Conservation (phyloP, 2,329 filamentous ascomycete species). For the Phaeomoniella chlamydospora region DNA sequence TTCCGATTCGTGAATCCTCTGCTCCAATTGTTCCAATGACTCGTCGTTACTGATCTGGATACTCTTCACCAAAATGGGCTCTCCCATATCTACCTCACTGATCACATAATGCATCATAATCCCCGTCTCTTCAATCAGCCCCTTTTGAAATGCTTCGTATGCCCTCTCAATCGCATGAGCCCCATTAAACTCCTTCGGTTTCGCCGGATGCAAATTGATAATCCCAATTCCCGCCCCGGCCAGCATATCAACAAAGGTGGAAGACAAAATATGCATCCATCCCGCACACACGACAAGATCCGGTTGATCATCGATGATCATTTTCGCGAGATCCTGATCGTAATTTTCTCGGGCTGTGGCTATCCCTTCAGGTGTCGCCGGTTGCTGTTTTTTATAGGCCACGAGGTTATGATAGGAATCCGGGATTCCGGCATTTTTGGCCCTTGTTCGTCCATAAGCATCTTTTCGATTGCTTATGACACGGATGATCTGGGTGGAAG, state of each 20-base stretch:
- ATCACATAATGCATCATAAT: conserved; percentile 86
- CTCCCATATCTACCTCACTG: conserved; percentile 63
- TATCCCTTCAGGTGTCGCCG: conserved; percentile 34
- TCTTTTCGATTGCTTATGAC: conserved; percentile 53
- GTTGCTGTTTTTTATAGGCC: conserved; percentile 56
- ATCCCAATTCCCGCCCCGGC: conserved; percentile 47
- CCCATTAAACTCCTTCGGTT: conserved; percentile 64
- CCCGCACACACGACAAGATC: conserved; percentile 70
- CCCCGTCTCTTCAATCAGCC: conserved; percentile 55
- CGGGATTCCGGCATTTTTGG: conserved; percentile 47
- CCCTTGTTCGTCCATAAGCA: conserved; percentile 50
- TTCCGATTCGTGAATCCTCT: conserved; percentile 62
- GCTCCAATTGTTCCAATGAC: conserved; percentile 49
- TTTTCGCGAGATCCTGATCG: conserved; percentile 57
- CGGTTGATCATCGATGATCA: conserved; percentile 51
- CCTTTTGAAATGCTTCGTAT: conserved; percentile 55
- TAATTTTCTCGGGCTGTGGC: conserved; percentile 48
- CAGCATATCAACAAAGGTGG: conserved; percentile 55
- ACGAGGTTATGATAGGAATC: conserved; percentile 72
- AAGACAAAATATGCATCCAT: conserved; percentile 73
- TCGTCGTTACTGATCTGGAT: conserved; percentile 52
- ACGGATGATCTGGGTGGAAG: conserved; percentile 40
- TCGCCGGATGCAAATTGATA: conserved; percentile 70
- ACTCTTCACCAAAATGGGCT: conserved; percentile 56
- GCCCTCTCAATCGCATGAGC: conserved; percentile 65